Conservation (phyloP, 306 rosid species). For the Quercus dentata region DNA sequence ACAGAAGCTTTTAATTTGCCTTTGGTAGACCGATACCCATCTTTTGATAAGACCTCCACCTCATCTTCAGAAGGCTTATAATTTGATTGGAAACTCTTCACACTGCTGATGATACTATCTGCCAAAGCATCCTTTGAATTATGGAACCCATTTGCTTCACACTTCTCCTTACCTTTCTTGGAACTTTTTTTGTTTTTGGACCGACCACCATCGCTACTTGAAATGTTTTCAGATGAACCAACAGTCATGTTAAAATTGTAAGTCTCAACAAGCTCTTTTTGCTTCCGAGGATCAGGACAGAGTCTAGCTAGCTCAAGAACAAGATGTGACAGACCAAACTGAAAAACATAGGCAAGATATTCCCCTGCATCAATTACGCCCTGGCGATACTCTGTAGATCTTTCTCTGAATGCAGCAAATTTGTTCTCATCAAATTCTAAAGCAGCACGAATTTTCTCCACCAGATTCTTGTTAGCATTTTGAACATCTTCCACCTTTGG, state of each 20-base stretch:
- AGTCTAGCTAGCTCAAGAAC: conserved; percentile 6
- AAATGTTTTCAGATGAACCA: neutral
- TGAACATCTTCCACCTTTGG: neutral
- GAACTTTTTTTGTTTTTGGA: neutral
- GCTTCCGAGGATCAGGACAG: conserved; percentile 9
- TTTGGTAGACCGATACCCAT: neutral
- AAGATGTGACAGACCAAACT: conserved; percentile 6
- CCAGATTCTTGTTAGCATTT: neutral
- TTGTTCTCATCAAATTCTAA: conserved; percentile 3
- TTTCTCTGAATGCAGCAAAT: neutral
- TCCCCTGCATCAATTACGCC: neutral
- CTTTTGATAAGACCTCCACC: neutral
- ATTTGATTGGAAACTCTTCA: neutral
- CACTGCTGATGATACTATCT: neutral
- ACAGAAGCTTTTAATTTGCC: neutral
- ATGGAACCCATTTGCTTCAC: neutral
- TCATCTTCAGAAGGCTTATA: neutral
- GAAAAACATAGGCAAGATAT: neutral
- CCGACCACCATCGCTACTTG: neutral
- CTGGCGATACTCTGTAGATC: neutral
- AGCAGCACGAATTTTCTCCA: conserved; percentile 6
- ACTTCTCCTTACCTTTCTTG: conserved; percentile 8
- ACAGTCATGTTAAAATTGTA: neutral
- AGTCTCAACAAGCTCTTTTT: conserved; percentile 8
- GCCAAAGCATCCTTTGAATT: neutral